A percentile compares a stretch with the other conserved stretches of the same genome.
phyloP scores from a whole-genome alignment of 805 yeast genomes.

The Dipodascus albidus region DNA sequence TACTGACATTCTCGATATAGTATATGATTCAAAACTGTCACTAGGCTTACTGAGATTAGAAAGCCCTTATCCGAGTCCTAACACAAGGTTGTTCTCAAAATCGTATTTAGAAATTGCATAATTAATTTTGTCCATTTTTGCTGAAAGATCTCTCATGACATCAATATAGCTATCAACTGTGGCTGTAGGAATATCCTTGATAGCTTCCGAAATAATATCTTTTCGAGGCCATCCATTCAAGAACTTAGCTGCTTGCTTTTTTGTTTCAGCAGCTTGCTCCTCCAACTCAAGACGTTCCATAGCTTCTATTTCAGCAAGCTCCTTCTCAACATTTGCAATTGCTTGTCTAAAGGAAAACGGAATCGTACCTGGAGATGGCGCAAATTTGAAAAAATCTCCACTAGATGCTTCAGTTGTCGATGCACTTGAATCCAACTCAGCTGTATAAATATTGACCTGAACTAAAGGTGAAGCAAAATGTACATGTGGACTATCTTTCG shows the following conservation, averaged over 20 bases:
- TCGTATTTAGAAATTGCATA: not conserved
- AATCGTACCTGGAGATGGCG: not conserved
- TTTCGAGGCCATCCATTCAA: not conserved
- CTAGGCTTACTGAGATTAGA: not conserved
- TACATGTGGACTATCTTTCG: not conserved
- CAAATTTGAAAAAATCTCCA: not conserved
- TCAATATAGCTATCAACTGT: not conserved
- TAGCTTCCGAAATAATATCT: not conserved
- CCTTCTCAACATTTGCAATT: not conserved
- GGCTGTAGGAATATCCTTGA: not conserved
- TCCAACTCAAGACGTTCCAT: not conserved
- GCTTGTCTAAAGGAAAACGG: not conserved
- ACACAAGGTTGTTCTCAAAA: not conserved
- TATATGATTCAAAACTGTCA: no score
- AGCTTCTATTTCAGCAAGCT: constrained; percentile 1
- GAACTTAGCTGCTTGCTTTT: not conserved
- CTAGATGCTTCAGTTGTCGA: not conserved
- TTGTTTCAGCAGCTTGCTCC: not conserved
- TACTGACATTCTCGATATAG: no score
- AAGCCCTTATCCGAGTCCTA: not conserved
- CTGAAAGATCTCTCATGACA: not conserved
- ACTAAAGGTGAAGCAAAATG: not conserved
- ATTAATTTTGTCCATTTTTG: not conserved
- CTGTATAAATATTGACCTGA: not conserved
- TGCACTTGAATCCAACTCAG: not conserved